phyloP scores from a whole-genome alignment of 2,329 filamentous ascomycete genomes.

The Parastagonospora nodorum region DNA sequence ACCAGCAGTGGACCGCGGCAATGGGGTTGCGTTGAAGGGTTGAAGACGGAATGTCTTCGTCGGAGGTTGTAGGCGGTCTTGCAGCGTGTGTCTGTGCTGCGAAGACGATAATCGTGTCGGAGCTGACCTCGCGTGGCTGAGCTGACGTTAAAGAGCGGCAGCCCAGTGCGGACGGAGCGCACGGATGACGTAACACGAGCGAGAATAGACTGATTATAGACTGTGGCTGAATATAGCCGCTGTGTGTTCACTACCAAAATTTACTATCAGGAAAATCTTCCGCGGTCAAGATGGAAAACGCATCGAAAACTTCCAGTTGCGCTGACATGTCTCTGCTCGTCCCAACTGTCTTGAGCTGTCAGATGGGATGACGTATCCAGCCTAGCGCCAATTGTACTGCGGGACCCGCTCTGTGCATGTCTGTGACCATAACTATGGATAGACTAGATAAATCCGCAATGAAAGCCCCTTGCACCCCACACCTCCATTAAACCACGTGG shows the following conservation, averaged over 20 bases:
- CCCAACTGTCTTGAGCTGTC: slow-evolving; percentile 6
- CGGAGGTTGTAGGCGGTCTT: neutral
- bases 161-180: slow-evolving; percentile 16
- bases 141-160: slow-evolving; percentile 13
- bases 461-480: no score
- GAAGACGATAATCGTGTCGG: slow-evolving; percentile 12
- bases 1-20: neutral
- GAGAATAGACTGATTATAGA: slow-evolving; percentile 9
- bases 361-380: slow-evolving; percentile 9
- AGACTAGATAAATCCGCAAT: no score
- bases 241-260: neutral
- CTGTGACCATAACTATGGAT: no score
- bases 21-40: neutral
- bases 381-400: slow-evolving; percentile 13
- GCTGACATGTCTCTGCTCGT: neutral
- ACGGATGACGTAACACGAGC: slow-evolving; percentile 30
- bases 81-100: slow-evolving; percentile 10
- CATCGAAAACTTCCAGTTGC: neutral
- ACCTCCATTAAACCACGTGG: no score
- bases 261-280: no score
- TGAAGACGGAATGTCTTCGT: neutral
- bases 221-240: neutral
- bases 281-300: neutral
- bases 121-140: slow-evolving; percentile 25
- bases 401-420: neutral